phyloP scores from a whole-genome alignment of 2,329 filamentous ascomycete species.

The Neoscytalidium dimidiatum region DNA sequence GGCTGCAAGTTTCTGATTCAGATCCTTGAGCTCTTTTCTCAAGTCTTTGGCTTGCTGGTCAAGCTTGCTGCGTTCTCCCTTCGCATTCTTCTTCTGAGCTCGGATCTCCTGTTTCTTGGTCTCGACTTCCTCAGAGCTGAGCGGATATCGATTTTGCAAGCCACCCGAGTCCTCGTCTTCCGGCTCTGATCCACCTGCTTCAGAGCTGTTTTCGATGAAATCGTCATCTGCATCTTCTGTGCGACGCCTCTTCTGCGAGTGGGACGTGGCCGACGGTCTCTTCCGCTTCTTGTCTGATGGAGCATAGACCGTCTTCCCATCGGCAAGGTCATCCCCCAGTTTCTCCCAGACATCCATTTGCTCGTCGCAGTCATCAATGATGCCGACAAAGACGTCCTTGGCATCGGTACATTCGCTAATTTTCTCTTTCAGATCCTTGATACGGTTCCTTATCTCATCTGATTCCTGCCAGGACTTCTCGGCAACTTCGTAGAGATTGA shows the following conservation, averaged over 20 bases:
- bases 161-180: conserved; percentile 25
- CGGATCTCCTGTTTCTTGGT: conserved; percentile 48
- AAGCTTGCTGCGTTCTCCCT: conserved; percentile 31
- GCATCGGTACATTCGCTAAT: conserved; percentile 34
- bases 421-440: conserved; percentile 25
- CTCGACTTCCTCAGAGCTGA: conserved; percentile 44
- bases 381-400: conserved; percentile 36
- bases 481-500: conserved; percentile 39
- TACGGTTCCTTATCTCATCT: conserved; percentile 29
- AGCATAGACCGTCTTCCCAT: conserved; percentile 47
- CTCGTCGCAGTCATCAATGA: conserved; percentile 41
- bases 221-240: conserved; percentile 26
- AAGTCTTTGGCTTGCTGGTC: conserved; percentile 35
- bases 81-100: conserved; percentile 44
- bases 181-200: not conserved
- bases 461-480: conserved; percentile 28
- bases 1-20: conserved; percentile 32
- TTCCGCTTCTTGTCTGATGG: conserved; percentile 44
- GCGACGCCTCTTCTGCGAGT: conserved; percentile 23
- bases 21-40: conserved; percentile 28
- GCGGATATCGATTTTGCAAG: conserved; percentile 33
- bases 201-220: conserved; percentile 22
- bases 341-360: conserved; percentile 50
- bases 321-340: conserved; percentile 38
- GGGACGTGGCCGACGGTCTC: conserved; percentile 9